phyloP scores from a whole-genome alignment of 2,329 filamentous ascomycete species.

The Arthrobotrys conoides region DNA sequence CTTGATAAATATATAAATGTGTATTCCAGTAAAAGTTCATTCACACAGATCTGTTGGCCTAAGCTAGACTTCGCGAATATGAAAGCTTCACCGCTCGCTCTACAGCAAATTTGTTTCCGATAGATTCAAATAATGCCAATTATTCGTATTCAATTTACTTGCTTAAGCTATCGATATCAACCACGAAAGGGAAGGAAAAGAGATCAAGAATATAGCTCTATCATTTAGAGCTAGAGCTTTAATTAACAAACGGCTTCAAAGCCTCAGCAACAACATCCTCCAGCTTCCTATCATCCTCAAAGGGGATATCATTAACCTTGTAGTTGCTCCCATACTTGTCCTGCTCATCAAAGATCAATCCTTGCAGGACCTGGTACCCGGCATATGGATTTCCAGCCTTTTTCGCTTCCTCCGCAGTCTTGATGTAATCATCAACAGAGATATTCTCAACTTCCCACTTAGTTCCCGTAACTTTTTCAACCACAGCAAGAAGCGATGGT shows the following conservation, averaged over 20 bases:
- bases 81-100: no score
- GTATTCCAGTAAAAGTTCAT: no score
- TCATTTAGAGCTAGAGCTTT: background rate
- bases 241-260: conserved; percentile 8
- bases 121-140: background rate
- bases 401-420: conserved; percentile 57
- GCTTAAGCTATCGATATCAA: background rate
- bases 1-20: no score
- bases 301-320: conserved; percentile 31
- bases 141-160: background rate
- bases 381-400: conserved; percentile 47
- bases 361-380: conserved; percentile 50
- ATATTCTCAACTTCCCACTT: conserved; percentile 63
- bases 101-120: background rate
- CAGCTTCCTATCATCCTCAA: conserved; percentile 38
- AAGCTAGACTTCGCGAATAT: no score
- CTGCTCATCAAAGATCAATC: conserved; percentile 48
- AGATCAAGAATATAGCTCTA: background rate
- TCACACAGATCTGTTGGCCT: no score
- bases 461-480: conserved; percentile 65
- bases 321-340: conserved; percentile 44
- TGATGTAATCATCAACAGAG: conserved; percentile 63
- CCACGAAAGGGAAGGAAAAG: background rate
- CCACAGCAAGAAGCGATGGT: conserved; percentile 66
- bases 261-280: conserved; percentile 35